Evolutionary conservation across 495 filamentous ascomycete genomes (phyloP).

Genomic region (Articulospora tetracladia): DNA sequence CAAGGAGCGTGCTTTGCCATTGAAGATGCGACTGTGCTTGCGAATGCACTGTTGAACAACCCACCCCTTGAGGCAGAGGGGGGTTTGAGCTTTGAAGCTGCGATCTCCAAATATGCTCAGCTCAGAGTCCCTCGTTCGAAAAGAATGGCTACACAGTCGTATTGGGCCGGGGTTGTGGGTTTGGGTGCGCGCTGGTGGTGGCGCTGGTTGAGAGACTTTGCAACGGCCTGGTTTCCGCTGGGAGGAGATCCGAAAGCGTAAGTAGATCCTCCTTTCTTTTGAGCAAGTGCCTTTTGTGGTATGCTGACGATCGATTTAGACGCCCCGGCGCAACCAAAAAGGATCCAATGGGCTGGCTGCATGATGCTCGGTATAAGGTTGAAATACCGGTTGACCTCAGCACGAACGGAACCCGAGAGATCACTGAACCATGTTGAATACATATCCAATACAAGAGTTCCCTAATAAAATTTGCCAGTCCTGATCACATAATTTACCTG

Average conservation of each 20-base stretch:
- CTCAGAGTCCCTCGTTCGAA: conserved; percentile 22
- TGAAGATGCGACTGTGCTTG: conserved; percentile 29
- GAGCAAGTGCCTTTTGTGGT: too few relatives aligned
- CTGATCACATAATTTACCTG: too few relatives aligned
- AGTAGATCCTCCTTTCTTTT: neutral
- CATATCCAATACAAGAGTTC: too few relatives aligned
- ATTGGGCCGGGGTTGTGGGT: conserved; percentile 21
- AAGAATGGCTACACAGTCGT: conserved; percentile 22
- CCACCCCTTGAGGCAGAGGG: neutral
- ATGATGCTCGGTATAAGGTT: conserved; percentile 4
- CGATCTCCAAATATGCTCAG: conserved; percentile 15
- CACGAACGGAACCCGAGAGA: too few relatives aligned
- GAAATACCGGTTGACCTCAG: neutral
- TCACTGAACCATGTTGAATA: too few relatives aligned
- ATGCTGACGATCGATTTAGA: neutral
- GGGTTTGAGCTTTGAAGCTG: conserved; percentile 8
- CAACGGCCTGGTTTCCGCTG: conserved; percentile 16
- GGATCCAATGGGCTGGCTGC: conserved; percentile 6
- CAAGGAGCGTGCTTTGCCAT: conserved; percentile 33
- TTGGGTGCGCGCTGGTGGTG: conserved; percentile 23
- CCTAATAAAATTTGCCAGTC: too few relatives aligned
- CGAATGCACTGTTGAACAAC: conserved; percentile 26
- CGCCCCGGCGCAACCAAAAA: neutral
- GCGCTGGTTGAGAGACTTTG: conserved; percentile 20
- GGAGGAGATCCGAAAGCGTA: conserved; percentile 12